These are phyloP conservation scores for Arabis hirsuta DNA, from an alignment of 345 rosid genomes.

Conservation along the genomic window DNA sequence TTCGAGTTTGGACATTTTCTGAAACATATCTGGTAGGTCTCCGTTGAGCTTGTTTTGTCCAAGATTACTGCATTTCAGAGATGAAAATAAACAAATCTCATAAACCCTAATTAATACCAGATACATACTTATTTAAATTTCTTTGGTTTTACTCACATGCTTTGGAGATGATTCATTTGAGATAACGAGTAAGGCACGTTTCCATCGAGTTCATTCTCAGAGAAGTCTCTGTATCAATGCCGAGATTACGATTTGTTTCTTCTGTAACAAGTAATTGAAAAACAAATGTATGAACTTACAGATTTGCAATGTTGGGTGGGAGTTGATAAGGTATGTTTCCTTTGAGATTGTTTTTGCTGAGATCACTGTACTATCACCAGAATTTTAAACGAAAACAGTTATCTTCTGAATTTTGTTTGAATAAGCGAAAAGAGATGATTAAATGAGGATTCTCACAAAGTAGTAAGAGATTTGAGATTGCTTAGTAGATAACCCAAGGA, in stretches of 20 bases:
- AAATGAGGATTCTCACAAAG: slow-evolving; percentile 62
- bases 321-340: slow-evolving; percentile 89
- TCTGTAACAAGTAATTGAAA: slow-evolving; percentile 1
- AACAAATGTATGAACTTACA: slow-evolving; percentile 53
- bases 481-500: slow-evolving; percentile 79
- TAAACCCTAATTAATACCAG: slow-evolving; percentile 17
- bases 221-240: slow-evolving; percentile 72
- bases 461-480: slow-evolving; percentile 78
- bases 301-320: slow-evolving; percentile 68
- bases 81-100: neutral
- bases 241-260: slow-evolving; percentile 22
- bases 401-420: slow-evolving; percentile 8
- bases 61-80: slow-evolving; percentile 56
- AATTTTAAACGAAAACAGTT: slow-evolving; percentile 31
- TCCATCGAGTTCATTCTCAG: slow-evolving; percentile 72
- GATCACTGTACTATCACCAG: slow-evolving; percentile 83
- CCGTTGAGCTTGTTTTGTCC: slow-evolving; percentile 76
- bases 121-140: neutral
- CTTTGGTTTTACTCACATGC: slow-evolving; percentile 56
- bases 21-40: slow-evolving; percentile 80
- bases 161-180: slow-evolving; percentile 62
- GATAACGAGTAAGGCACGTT: slow-evolving; percentile 86
- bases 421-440: neutral
- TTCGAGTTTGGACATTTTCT: slow-evolving; percentile 67
- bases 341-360: slow-evolving; percentile 86